phyloP scores from a whole-genome alignment of 495 filamentous ascomycete species.

The Physcia stellaris region DNA sequence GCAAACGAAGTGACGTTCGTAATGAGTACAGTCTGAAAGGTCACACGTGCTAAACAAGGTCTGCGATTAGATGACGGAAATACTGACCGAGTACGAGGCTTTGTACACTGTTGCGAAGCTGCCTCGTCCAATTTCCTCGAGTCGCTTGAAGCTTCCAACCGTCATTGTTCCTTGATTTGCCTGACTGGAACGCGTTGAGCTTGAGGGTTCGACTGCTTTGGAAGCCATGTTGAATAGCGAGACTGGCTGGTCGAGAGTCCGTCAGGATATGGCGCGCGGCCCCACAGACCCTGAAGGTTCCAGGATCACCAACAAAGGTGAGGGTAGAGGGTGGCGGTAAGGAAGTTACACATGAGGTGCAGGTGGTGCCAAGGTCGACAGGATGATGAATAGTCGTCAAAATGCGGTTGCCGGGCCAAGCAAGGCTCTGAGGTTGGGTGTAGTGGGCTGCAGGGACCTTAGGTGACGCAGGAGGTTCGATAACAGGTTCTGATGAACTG shows the following conservation, averaged over 20 bases:
- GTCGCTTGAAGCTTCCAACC: constrained; percentile 63
- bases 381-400: background rate
- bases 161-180: constrained; percentile 40
- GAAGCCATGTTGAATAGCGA: constrained; percentile 24
- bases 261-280: background rate
- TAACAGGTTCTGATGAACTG: background rate
- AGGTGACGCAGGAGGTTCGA: constrained; percentile 1
- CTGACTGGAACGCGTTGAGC: constrained; percentile 32
- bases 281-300: background rate
- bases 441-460: constrained; percentile 2
- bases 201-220: constrained; percentile 22
- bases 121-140: constrained; percentile 81
- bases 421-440: background rate
- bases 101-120: constrained; percentile 93
- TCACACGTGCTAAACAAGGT: no score
- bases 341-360: constrained; percentile 30
- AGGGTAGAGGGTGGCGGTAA: constrained; percentile 31
- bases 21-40: background rate
- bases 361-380: constrained; percentile 7
- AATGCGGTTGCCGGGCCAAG: background rate
- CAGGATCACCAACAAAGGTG: constrained; percentile 29
- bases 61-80: background rate
- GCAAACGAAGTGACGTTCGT: background rate
- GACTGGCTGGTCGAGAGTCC: constrained; percentile 5
- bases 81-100: constrained; percentile 68